Conservation (phyloP, 306 rosid genomes). For the Benincasa hispida region DNA sequence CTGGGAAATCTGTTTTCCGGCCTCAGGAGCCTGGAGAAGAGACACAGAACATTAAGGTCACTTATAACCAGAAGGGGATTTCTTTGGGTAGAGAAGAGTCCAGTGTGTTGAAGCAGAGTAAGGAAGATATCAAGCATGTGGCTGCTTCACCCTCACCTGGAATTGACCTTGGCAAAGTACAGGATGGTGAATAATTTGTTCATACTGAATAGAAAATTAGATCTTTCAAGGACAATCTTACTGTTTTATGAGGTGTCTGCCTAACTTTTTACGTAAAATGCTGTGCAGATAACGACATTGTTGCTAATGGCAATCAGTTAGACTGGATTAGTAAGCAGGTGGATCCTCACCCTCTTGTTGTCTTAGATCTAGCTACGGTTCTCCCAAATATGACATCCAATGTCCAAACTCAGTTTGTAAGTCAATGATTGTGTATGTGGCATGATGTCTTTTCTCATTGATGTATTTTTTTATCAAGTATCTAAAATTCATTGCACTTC, state of each 20-base stretch:
- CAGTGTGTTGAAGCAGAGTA: slow-evolving; percentile 19
- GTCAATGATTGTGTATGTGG: slow-evolving; percentile 13
- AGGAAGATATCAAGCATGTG: slow-evolving; percentile 28
- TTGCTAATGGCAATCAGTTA: slow-evolving; percentile 24
- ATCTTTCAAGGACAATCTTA: background rate
- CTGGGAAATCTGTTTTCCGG: slow-evolving; percentile 25
- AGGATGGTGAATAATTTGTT: slow-evolving; percentile 35
- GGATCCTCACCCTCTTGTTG: slow-evolving; percentile 23
- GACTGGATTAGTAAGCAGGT: slow-evolving; percentile 29
- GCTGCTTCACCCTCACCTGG: slow-evolving; percentile 29
- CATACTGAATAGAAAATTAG: slow-evolving; percentile 7
- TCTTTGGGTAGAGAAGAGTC: slow-evolving; percentile 31
- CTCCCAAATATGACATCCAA: slow-evolving; percentile 30
- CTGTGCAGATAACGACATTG: slow-evolving; percentile 35
- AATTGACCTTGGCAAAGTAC: slow-evolving; percentile 31
- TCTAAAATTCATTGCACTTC: background rate
- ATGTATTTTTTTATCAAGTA: background rate
- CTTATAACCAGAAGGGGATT: slow-evolving; percentile 25
- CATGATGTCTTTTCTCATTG: background rate
- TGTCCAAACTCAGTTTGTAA: slow-evolving; percentile 35
- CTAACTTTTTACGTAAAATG: slow-evolving; percentile 8
- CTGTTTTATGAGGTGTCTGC: background rate
- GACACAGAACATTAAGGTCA: slow-evolving; percentile 22
- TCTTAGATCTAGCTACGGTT: slow-evolving; percentile 23
- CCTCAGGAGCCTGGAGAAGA: slow-evolving; percentile 29